Evolutionary conservation across 768 basidiomycete genomes (phyloP), one percentile per base, ranked within the genome.

Genomic region (Xerocomus brunneocitrinus): DNA sequence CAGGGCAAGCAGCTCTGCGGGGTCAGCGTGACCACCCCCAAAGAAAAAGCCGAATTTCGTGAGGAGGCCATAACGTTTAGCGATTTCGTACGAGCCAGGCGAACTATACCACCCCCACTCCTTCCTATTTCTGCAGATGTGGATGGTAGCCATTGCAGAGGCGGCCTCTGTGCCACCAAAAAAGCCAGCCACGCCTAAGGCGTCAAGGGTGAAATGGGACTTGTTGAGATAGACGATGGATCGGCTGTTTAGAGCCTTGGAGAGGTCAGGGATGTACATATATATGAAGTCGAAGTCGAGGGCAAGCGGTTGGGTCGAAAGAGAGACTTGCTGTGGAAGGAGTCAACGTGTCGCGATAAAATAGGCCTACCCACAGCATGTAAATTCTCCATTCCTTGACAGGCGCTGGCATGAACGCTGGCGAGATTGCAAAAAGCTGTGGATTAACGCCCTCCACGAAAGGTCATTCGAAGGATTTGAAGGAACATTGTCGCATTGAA

Each of bases 81-180:
- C 69, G 25, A 71, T 53, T 39, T 52, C 54, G 34, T 68, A 70
- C 16, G 68, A 65, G 30, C 69, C 69, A 22, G 69, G 69, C 3
- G 68, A 68, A 42, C 71, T 70, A 48, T 70, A 70, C 66, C 66
- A 71, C n/a, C 69, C 69, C 46, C 67, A 49, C 54, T 22, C 54
- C 27, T 59, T 67, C 53, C 64, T 59, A 6, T 67, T 57, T 43
- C 54, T 49, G 45, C 58, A 64, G 16, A 71, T 35, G 31, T 71
- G 69, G 14, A 71, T 66, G 9, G 64, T 67, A 14, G 63, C 60
- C 68, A 71, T 71, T n/a, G 69, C 66, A 3, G 69, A 59, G 28
- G 64, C 56, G 12, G 69, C 69, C 41, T 70, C 69, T 22, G 64
- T 58, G n/a, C 69, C 69, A 62, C 56, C 53, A 12, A 57, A 57